Base-by-base conservation (phyloP, 306 rosid species). In the Cucurbita maxima region DNA sequence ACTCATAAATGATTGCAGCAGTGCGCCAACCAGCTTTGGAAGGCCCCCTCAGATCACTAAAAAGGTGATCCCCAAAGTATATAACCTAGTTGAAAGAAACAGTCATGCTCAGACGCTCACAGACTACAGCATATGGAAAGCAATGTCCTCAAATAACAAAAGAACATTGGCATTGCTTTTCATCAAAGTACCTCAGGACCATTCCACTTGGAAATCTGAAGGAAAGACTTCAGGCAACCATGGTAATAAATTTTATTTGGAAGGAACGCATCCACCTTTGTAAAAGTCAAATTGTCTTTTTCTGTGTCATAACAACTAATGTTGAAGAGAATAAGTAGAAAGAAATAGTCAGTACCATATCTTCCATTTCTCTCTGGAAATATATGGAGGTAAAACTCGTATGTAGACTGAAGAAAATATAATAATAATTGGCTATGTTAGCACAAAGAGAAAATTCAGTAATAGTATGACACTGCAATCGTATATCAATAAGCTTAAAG, bases 1-100 rank as follows among this genome's bases (percentile, higher is more conserved):
- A 85, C 83, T 94, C 97, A 59, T 89, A 90, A 77, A 94, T 94
- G 86, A 94, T 84, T 51, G 98, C 98, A 52, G 92, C 98, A 76
- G 98, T 94, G 74, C 92, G 98, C 98, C 98, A 94, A 77, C 98
- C 98, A 80, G 97, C 96, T 87, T 90, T 94, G 66, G 94, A 86
- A 66, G 97, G 98, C 3, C 94, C 98, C 82, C 97, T 94, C 83
- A 94, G 85, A 82, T 94, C 98, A 3, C 98, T 90, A 70, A 94
- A 94, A 52, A 94, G 90, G 80, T 94, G 98, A 79, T 94, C 98
- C 67, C 98, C 98, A 84, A 94, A 94, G 86, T 94, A 94, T 82
- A 94, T 94, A 78, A 94, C 98, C 98, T 94, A 50, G 60, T 77
- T 67, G 66, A 82, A 72, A 50, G 56, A 36, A 16, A 44, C 44